These are phyloP conservation scores for Myxozyma monticola DNA, from an alignment of 805 yeast species.

Conservation along the genomic window DNA sequence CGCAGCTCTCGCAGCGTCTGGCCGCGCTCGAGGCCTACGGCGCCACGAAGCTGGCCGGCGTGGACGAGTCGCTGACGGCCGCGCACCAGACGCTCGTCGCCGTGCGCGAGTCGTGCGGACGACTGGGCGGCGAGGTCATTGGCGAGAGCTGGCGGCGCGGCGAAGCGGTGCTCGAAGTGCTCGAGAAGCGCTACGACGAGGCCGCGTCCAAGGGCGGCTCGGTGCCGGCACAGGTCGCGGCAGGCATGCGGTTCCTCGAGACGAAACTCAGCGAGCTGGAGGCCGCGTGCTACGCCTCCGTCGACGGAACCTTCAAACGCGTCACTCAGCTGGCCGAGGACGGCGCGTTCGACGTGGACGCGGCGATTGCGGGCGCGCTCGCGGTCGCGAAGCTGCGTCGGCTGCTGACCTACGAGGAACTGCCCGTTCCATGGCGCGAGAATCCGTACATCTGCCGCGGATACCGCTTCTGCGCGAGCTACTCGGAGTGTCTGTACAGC, in stretches of 20 bases:
- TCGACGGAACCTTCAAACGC: conserved; percentile 16
- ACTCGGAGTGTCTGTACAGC: conserved; percentile 58
- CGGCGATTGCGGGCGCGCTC: conserved; percentile 24
- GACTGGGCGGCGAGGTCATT: conserved; percentile 35
- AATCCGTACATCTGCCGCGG: conserved; percentile 82
- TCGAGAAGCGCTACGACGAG: conserved; percentile 34
- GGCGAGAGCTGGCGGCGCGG: conserved; percentile 39
- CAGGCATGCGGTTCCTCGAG: conserved; percentile 40
- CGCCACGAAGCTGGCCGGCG: conserved; percentile 33
- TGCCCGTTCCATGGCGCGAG: conserved; percentile 92
- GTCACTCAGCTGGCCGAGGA: conserved; percentile 3
- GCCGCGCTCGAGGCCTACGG: conserved; percentile 40
- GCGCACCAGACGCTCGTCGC: conserved; percentile 35
- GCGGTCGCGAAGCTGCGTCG: conserved; percentile 37
- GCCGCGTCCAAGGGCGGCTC: conserved; percentile 25
- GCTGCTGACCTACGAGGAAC: conserved; percentile 75
- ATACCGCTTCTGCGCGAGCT: conserved; percentile 74
- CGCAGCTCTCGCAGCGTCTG: conserved; percentile 34
- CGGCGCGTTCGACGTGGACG: conserved; percentile 22
- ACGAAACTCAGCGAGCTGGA: conserved; percentile 38
- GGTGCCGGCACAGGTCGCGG: conserved; percentile 32
- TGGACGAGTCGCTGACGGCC: conserved; percentile 37
- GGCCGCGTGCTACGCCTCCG: conserved; percentile 31
- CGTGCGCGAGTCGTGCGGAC: conserved; percentile 34
- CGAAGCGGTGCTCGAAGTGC: conserved; percentile 37